These are phyloP conservation scores for Drechslera avenae DNA, from an alignment of 2,329 filamentous ascomycete genomes.

Conservation along the genomic window DNA sequence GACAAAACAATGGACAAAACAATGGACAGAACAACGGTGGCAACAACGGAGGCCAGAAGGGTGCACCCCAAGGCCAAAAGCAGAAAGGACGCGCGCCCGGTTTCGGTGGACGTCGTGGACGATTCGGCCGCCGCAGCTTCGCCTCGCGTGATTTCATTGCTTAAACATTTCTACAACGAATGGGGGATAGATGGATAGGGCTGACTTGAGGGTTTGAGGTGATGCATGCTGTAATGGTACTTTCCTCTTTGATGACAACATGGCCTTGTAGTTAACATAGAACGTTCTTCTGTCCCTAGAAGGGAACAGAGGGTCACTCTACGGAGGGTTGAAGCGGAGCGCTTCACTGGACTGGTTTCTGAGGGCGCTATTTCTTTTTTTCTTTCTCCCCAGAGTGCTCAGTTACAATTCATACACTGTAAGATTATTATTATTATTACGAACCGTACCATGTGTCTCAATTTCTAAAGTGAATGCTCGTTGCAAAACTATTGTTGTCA, in stretches of 20 bases:
- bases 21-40: neutral
- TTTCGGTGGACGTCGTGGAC: slow-evolving; percentile 20
- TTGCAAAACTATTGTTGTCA: neutral
- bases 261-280: slow-evolving; percentile 31
- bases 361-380: slow-evolving; percentile 29
- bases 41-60: slow-evolving; percentile 3
- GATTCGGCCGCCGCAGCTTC: slow-evolving; percentile 32
- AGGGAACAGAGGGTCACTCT: slow-evolving; percentile 32
- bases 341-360: slow-evolving; percentile 44
- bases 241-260: slow-evolving; percentile 24
- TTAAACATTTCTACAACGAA: slow-evolving; percentile 16
- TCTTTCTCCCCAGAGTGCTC: slow-evolving; percentile 24
- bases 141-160: slow-evolving; percentile 42
- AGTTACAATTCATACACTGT: slow-evolving; percentile 37
- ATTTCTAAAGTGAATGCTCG: too few species aligned
- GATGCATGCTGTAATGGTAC: slow-evolving; percentile 38
- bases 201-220: slow-evolving; percentile 2
- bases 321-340: slow-evolving; percentile 41
- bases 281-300: slow-evolving; percentile 31
- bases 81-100: slow-evolving; percentile 19
- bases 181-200: slow-evolving; percentile 4
- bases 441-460: neutral
- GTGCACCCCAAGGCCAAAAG: neutral
- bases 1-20: neutral
- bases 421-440: slow-evolving; percentile 38